Percentiles rank a stretch among this genome's conserved stretches.
Conservation (phyloP, 2,329 filamentous ascomycete species). For the Paraphaeosphaeria sporulosa region DNA sequence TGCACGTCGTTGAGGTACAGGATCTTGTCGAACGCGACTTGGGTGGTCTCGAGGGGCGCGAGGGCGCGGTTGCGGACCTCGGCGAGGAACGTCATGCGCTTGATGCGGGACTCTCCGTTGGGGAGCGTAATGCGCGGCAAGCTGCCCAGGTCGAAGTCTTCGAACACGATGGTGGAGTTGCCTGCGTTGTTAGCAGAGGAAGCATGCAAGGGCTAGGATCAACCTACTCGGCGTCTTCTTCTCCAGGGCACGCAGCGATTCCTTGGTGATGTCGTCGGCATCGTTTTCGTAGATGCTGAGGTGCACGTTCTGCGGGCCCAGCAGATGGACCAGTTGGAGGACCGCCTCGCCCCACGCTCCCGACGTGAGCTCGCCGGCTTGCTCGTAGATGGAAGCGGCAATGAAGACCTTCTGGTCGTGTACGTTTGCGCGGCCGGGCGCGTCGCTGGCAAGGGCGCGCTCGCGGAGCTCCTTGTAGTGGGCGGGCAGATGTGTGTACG, state of each 20-base stretch:
- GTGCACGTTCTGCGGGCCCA: conserved; percentile 73
- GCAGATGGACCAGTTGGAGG: conserved; percentile 67
- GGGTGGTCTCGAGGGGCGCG: conserved; percentile 63
- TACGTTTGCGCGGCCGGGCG: conserved; percentile 57
- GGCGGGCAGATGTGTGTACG: conserved; percentile 62
- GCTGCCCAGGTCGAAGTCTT: conserved; percentile 63
- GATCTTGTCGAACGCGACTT: conserved; percentile 66
- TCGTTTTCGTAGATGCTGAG: conserved; percentile 79
- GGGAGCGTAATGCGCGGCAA: conserved; percentile 69
- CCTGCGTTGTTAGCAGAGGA: conserved; percentile 38
- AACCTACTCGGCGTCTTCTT: conserved; percentile 55
- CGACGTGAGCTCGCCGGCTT: conserved; percentile 64
- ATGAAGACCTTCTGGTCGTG: conserved; percentile 75
- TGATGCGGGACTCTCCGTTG: conserved; percentile 68
- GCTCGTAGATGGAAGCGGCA: conserved; percentile 74
- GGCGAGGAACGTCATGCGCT: conserved; percentile 77
- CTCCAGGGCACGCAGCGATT: conserved; percentile 63
- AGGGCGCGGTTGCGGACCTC: conserved; percentile 76
- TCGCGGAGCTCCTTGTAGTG: conserved; percentile 59
- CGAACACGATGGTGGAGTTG: conserved; percentile 63
- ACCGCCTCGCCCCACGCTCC: conserved; percentile 71
- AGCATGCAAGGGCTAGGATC: neutral
- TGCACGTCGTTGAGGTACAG: conserved; percentile 73
- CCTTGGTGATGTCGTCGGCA: conserved; percentile 63
- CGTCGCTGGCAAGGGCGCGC: conserved; percentile 33